Percentiles rank a stretch among this genome's conserved stretches.
These are phyloP conservation scores for Penicillium sp. DNA, from an alignment of 2,329 filamentous ascomycete genomes.

Conservation along the genomic window DNA sequence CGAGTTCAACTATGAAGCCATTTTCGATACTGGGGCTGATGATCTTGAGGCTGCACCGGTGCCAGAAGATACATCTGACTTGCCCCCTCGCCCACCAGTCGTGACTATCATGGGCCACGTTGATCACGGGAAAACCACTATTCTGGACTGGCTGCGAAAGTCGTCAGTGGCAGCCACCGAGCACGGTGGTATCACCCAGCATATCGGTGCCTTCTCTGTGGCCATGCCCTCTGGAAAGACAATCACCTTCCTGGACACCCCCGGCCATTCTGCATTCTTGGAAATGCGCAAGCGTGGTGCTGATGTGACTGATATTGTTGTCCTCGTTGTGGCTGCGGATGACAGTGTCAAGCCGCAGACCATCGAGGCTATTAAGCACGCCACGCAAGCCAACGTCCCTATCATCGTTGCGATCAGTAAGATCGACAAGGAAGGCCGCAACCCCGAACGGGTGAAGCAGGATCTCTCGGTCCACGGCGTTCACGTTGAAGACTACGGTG, in stretches of 20 bases:
- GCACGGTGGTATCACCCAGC: conserved; percentile 96
- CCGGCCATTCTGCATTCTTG: conserved; percentile 93
- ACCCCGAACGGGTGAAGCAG: conserved; percentile 82
- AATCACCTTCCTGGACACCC: conserved; percentile 96
- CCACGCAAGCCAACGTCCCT: conserved; percentile 82
- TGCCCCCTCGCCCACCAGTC: conserved; percentile 83
- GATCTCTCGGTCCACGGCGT: conserved; percentile 84
- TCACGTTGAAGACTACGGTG: conserved; percentile 92
- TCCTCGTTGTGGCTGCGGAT: conserved; percentile 93
- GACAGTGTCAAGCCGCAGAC: conserved; percentile 98
- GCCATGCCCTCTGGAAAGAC: conserved; percentile 82
- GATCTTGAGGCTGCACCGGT: conserved; percentile 76
- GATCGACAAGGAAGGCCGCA: conserved; percentile 84
- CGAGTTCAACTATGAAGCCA: conserved; percentile 91
- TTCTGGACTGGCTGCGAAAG: conserved; percentile 90
- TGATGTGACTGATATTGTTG: conserved; percentile 94
- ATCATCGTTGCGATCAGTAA: conserved; percentile 99
- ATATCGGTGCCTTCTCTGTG: conserved; percentile 97
- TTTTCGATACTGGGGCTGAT: conserved; percentile 68
- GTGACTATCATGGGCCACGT: conserved; percentile 99
- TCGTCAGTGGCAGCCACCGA: conserved; percentile 90
- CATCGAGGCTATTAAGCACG: conserved; percentile 93
- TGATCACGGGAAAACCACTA: conserved; percentile 96
- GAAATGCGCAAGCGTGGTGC: conserved; percentile 95
- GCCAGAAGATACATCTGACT: conserved; percentile 68